phyloP scores from a whole-genome alignment of 1,284 basidiomycete genomes.

The Caloboletus firmus region DNA sequence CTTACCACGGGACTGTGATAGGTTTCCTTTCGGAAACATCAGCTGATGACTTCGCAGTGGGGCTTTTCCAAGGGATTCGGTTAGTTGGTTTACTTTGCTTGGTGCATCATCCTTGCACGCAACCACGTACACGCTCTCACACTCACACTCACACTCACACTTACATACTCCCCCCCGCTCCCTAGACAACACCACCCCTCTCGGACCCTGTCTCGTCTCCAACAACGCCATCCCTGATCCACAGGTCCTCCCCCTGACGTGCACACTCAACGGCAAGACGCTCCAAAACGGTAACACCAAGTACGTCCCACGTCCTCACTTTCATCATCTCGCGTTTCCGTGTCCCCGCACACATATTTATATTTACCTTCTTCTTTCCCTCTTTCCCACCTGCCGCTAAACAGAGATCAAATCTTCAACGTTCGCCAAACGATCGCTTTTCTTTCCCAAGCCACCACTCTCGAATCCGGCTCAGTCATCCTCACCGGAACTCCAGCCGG shows the following conservation, averaged over 20 bases:
- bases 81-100: constrained; percentile 23
- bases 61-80: constrained; percentile 83
- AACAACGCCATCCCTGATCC: constrained; percentile 66
- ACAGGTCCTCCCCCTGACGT: constrained; percentile 64
- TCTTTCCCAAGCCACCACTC: constrained; percentile 84
- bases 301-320: constrained; percentile 41
- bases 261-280: constrained; percentile 64
- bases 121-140: not conserved
- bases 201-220: constrained; percentile 77
- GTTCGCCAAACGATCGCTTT: constrained; percentile 73
- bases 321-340: not conserved
- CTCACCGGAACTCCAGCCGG: constrained; percentile 78
- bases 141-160: not conserved
- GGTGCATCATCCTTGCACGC: constrained; percentile 17
- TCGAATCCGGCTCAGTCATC: constrained; percentile 80
- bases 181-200: constrained; percentile 70
- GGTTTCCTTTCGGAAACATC: constrained; percentile 80
- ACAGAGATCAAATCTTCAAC: constrained; percentile 71
- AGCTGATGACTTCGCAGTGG: constrained; percentile 78
- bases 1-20: constrained; percentile 26
- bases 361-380: not conserved
- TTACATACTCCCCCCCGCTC: accelerated
- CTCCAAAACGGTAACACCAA: constrained; percentile 76
- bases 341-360: not conserved
- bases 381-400: no score